Conservation (phyloP, 2,329 filamentous ascomycete species). For the Aspergillus awamori region DNA sequence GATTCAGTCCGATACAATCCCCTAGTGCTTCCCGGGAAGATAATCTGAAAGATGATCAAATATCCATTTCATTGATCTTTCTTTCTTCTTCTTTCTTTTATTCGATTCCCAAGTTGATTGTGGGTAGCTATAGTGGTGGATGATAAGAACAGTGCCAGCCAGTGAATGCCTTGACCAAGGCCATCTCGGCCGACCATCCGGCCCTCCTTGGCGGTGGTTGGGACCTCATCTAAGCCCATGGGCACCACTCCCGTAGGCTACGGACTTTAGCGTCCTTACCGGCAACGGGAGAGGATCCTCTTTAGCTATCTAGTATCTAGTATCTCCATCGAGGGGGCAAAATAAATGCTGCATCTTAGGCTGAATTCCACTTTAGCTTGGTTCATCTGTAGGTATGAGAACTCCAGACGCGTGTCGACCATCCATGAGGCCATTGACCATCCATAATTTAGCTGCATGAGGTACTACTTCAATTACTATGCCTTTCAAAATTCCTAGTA, state of each 20-base stretch:
- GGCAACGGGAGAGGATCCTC: neutral
- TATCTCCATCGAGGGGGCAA: neutral
- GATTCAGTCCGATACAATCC: neutral
- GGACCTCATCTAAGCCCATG: conserved; percentile 13
- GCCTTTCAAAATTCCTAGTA: neutral
- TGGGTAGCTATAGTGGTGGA: neutral
- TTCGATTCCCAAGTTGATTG: neutral
- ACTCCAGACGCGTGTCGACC: neutral
- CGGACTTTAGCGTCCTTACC: neutral
- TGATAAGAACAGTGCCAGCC: neutral
- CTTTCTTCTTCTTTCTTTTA: neutral
- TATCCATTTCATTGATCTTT: neutral
- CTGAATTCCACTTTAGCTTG: conserved; percentile 4
- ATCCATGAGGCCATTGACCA: neutral
- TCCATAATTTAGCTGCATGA: neutral
- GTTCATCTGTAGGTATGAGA: neutral
- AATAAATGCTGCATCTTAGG: neutral
- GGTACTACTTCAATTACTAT: neutral
- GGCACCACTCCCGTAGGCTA: conserved; percentile 3
- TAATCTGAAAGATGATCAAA: neutral
- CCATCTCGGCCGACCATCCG: conserved; percentile 23
- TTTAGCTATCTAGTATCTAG: neutral
- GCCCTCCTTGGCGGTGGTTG: conserved; percentile 17
- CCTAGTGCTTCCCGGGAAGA: neutral
- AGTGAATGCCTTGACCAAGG: conserved; percentile 1